Evolutionary conservation across 169 alveolate genomes (phyloP).

Genomic region (Theileria orientalis): DNA sequence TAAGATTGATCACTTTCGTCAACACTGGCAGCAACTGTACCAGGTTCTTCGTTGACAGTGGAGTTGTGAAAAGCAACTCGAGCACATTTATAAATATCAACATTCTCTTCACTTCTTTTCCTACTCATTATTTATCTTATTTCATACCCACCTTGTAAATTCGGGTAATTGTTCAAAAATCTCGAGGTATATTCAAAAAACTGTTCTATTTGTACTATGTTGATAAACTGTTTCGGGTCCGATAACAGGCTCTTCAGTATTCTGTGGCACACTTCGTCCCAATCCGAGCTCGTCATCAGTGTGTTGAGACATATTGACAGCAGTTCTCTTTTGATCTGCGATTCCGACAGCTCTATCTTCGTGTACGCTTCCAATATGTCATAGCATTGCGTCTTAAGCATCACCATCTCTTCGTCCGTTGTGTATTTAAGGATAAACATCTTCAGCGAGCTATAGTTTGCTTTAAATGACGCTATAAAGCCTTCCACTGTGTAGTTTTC

Average conservation of each 20-base stretch:
- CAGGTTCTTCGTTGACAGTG: constrained; percentile 15
- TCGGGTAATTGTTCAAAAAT: constrained; percentile 12
- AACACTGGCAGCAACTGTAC: constrained; percentile 28
- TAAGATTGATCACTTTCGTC: constrained; percentile 3
- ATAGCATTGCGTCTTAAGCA: constrained; percentile 15
- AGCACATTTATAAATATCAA: constrained; percentile 4
- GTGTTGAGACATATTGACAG: constrained; percentile 15
- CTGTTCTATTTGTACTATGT: constrained; percentile 19
- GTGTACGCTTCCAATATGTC: constrained; percentile 9
- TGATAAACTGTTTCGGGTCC: constrained; percentile 16
- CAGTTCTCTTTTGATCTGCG: constrained; percentile 3
- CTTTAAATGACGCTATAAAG: constrained; percentile 2
- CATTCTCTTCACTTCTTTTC: constrained; percentile 7
- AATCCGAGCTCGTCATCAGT: background rate
- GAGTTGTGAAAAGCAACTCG: constrained; percentile 15
- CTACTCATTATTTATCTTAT: background rate
- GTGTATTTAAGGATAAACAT: background rate
- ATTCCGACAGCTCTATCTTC: constrained; percentile 11
- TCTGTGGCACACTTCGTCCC: constrained; percentile 6
- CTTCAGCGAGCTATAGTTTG: background rate
- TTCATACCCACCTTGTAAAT: background rate
- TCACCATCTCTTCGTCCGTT: background rate
- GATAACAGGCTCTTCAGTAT: background rate
- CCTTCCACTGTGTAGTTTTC: constrained; percentile 12
- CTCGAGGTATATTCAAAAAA: constrained; percentile 12